These are phyloP conservation scores for Enterocytospora artemiae DNA, from an alignment of 371 early-diverging fungal species.

Conservation along the genomic window DNA sequence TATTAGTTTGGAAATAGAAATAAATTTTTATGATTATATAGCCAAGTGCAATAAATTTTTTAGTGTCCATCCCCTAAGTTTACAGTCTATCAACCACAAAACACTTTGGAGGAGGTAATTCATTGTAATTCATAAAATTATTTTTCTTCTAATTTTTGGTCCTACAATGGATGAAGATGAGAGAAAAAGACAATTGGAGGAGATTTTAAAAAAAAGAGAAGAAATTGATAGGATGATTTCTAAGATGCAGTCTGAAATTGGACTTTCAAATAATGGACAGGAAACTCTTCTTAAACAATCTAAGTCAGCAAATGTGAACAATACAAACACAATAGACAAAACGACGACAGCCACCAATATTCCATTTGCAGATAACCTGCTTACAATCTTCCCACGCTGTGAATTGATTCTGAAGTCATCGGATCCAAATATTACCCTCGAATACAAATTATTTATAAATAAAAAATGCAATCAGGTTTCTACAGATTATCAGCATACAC, in stretches of 20 bases:
- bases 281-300: too few species aligned
- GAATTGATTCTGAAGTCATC: not conserved
- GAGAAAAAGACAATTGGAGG: not conserved
- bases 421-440: not conserved
- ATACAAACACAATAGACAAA: not conserved
- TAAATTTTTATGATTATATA: not conserved
- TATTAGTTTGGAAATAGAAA: not conserved
- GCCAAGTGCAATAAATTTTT: not conserved
- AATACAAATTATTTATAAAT: slow-evolving; percentile 14
- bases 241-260: slow-evolving; percentile 3
- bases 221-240: slow-evolving; percentile 14
- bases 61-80: not conserved
- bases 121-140: not conserved
- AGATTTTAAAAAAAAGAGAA: slow-evolving; percentile 17
- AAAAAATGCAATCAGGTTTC: slow-evolving; percentile 27
- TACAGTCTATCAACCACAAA: not conserved
- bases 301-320: too few species aligned
- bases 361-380: not conserved
- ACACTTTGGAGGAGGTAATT: not conserved
- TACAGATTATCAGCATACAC: slow-evolving; percentile 14
- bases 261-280: too few species aligned
- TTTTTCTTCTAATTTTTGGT: not conserved
- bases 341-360: slow-evolving; percentile 7
- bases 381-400: not conserved
- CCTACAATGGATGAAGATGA: slow-evolving; percentile 3